Base-by-base conservation (phyloP, 176 grass and related monocot genomes). In the Cocos nucifera region DNA sequence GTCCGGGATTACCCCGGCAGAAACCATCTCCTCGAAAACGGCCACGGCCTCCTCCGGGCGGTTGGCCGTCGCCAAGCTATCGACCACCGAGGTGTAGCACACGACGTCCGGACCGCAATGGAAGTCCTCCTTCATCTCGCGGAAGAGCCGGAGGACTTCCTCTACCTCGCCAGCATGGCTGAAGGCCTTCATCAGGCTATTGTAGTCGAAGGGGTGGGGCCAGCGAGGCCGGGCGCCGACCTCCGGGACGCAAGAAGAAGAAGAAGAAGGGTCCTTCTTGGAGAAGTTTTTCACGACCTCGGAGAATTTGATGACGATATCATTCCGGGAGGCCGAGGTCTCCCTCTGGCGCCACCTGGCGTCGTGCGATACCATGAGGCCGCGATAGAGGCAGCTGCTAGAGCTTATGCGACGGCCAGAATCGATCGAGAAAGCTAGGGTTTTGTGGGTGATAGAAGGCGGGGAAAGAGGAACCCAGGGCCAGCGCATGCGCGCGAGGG, bases 151-250 rank as follows among this genome's bases (percentile, higher is more conserved):
- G 62, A 90, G 77, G 63, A 76, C 83, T 62, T 77, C 74, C 30
- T 82, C 64, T 18, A 86, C 61, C 24, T 78, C 76, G 12, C 21
- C 69, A 2, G 69, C 22, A 2, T 56, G 62, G 0, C 70, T 79
- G n/a, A 76, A 81, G 49, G 82, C 90, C 16, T 65, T 81, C 74
- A 90, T 90, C 76, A 95, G 74, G 51, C 70, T 62, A 64, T 86
- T 86, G 69, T 95, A 95, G 9, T 95, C 86, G 75, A 89, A 95
- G 0, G 80, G 83, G 64, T 95, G 83, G 3, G 86, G 90, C 58
- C 74, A 74, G 15, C 19, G 77, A 8, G 86, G 90, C 4, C 83
- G 76, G 16, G 57, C 26, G 27, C 65, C 65, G 22, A 21, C 19
- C 26, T 56, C 52, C 19, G 53, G 26, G 54, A 18, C 44, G 24